Evolutionary conservation across 1,284 basidiomycete genomes (phyloP).

Genomic region (Irpex sp.): DNA sequence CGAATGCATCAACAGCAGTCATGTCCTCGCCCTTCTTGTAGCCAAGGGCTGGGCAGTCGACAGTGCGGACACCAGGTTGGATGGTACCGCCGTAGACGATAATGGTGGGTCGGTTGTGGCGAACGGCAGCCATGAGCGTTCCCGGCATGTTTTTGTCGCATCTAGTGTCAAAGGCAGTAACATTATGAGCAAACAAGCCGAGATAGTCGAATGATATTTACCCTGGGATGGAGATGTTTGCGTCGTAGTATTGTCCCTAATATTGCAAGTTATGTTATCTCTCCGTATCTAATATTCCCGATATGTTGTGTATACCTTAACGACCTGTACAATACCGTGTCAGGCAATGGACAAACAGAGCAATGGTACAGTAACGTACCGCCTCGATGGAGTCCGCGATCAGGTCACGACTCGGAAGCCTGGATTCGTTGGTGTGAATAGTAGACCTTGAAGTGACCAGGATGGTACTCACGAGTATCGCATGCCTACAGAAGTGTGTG

Average conservation of each 20-base stretch:
- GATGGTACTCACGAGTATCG: conserved; percentile 63
- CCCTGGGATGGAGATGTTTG: conserved; percentile 78
- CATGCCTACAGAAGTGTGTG: conserved; percentile 51
- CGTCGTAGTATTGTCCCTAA: conserved; percentile 84
- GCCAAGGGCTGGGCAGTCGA: conserved; percentile 80
- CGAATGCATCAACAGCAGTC: conserved; percentile 82
- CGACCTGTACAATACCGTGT: conserved; percentile 42
- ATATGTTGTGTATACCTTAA: conserved; percentile 43
- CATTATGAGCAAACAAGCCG: background rate
- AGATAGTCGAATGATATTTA: conserved; percentile 8
- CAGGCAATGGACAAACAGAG: background rate
- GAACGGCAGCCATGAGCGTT: conserved; percentile 78
- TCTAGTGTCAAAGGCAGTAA: conserved; percentile 11
- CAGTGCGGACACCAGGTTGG: conserved; percentile 66
- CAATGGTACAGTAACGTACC: conserved; percentile 36
- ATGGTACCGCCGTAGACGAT: conserved; percentile 88
- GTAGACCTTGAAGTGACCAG: conserved; percentile 4
- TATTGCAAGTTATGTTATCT: background rate
- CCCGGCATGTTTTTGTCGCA: conserved; percentile 97
- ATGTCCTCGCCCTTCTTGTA: conserved; percentile 75
- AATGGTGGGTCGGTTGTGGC: conserved; percentile 83
- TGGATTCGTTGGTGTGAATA: conserved; percentile 28
- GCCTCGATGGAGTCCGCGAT: conserved; percentile 92
- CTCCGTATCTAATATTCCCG: background rate
- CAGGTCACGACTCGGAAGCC: conserved; percentile 83